phyloP scores from a whole-genome alignment of 2,329 filamentous ascomycete genomes.

The Raffaelea arxii region DNA sequence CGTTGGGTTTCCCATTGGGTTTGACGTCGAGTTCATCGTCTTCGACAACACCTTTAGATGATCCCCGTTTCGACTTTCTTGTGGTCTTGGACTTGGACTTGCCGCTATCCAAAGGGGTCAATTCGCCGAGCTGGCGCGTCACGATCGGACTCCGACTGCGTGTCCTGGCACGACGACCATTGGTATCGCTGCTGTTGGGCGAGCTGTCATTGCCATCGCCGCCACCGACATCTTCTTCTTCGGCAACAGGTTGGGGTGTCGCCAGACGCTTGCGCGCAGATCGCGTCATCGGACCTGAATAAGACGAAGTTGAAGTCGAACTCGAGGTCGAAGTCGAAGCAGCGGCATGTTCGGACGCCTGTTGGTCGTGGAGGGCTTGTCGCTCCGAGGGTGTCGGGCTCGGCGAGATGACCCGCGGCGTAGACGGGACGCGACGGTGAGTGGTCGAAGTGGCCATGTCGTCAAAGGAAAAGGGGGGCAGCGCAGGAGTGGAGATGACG shows the following conservation, averaged over 20 bases:
- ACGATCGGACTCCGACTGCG: conserved; percentile 61
- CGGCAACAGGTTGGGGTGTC: conserved; percentile 50
- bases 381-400: conserved; percentile 65
- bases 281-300: conserved; percentile 68
- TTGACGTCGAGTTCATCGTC: neutral
- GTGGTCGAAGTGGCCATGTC: conserved; percentile 8
- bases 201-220: neutral
- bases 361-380: conserved; percentile 26
- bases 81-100: conserved; percentile 16
- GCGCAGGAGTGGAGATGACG: conserved; percentile 42
- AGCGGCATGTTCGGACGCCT: too few relatives aligned
- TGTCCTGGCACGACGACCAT: conserved; percentile 50
- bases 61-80: conserved; percentile 14
- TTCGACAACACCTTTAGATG: neutral
- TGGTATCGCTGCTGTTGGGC: neutral
- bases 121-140: conserved; percentile 37
- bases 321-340: too few relatives aligned
- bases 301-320: too few relatives aligned
- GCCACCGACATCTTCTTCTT: conserved; percentile 24
- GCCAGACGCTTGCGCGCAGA: conserved; percentile 52
- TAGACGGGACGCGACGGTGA: conserved; percentile 59
- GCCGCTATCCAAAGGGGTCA: conserved; percentile 33
- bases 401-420: conserved; percentile 81
- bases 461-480: conserved; percentile 47
- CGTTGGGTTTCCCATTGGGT: conserved; percentile 17